Percentiles rank a stretch among this genome's conserved stretches.
Evolutionary conservation across 2,329 filamentous ascomycete genomes (phyloP).

Genomic region (Exophiala sideris): DNA sequence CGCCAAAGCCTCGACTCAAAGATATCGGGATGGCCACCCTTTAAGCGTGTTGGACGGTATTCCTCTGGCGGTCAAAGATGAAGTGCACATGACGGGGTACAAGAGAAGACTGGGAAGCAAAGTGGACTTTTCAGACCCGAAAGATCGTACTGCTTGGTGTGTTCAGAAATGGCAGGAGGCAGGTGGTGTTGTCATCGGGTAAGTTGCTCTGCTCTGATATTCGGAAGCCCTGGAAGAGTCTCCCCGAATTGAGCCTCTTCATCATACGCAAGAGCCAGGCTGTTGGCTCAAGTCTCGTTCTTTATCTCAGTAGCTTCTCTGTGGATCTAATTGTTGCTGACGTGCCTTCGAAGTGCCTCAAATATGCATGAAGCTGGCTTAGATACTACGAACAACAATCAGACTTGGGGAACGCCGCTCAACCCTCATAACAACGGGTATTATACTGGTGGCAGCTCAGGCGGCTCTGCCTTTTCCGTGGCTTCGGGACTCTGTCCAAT

Average conservation of each 20-base stretch:
- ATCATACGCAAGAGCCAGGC: too few relatives aligned
- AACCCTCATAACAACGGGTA: slow-evolving; percentile 75
- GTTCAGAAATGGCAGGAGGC: slow-evolving; percentile 68
- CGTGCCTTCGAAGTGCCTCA: slow-evolving; percentile 29
- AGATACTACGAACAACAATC: slow-evolving; percentile 81
- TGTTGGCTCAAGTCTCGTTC: too few relatives aligned
- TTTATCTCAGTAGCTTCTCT: too few relatives aligned
- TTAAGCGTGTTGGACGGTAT: slow-evolving; percentile 74
- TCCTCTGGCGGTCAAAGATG: slow-evolving; percentile 80
- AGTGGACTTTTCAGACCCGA: slow-evolving; percentile 51
- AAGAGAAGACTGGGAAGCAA: slow-evolving; percentile 63
- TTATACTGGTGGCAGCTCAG: slow-evolving; percentile 78
- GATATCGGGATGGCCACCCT: slow-evolving; percentile 65
- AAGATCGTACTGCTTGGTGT: slow-evolving; percentile 63
- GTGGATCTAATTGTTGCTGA: too few relatives aligned
- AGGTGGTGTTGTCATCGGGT: slow-evolving; percentile 72
- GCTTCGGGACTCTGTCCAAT: slow-evolving; percentile 71
- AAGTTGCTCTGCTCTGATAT: slow-evolving; percentile 38
- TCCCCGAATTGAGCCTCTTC: too few relatives aligned
- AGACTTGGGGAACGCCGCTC: slow-evolving; percentile 67
- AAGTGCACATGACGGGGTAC: slow-evolving; percentile 69
- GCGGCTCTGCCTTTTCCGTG: slow-evolving; percentile 69
- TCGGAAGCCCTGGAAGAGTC: too few relatives aligned
- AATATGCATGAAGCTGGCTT: slow-evolving; percentile 79
- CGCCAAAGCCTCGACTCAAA: slow-evolving; percentile 67